Base-by-base conservation (phyloP, 345 rosid species). In the Populus ilicifolia region DNA sequence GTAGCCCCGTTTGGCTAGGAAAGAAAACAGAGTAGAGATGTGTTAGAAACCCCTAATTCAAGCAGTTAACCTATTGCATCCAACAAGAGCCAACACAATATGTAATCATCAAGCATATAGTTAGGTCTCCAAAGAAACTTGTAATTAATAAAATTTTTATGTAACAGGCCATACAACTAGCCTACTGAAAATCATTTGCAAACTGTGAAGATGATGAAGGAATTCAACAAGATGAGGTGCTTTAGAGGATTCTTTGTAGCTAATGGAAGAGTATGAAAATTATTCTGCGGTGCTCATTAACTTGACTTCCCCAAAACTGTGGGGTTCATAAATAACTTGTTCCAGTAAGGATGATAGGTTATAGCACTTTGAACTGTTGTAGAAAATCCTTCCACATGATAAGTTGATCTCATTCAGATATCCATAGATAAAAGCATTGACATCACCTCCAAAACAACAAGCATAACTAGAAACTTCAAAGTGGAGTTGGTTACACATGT, bases 1-100 rank as follows among this genome's bases (percentile, higher is more conserved):
- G 91, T 84, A 83, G 89, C 90, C 66, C 96, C 96, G 77, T 90
- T 90, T 77, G 89, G 85, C 95, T 90, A 78, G 52, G 72, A 33
- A 67, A 65, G 44, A 71, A 29, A 35, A 59, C 29, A 44, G 29
- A 52, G 66, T 16, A 30, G 8, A 65, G 18, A 36, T 17, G 52
- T 38, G 38, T 70, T 17, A 71, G 52, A 18, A 59, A 14, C 64
- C 50, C 67, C 36, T 70, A 2, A 36, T 17, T 63, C 5, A 36
- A 33, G 30, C 5, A 36, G 70, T 35, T 13, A 71, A 71, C 21
- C 18, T 35, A 36, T 71, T 10, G n/a, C 2, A 63, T 46, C 20
- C n/a, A 59, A 6, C 36, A 1, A 43, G 30, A 67, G 25, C 38
- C 52, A 36, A 25, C 35, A 25, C 25, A n/a, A 23, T 11, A 23